Base-by-base conservation (phyloP, 2,329 filamentous ascomycete genomes). In the Knufia fluminis region DNA sequence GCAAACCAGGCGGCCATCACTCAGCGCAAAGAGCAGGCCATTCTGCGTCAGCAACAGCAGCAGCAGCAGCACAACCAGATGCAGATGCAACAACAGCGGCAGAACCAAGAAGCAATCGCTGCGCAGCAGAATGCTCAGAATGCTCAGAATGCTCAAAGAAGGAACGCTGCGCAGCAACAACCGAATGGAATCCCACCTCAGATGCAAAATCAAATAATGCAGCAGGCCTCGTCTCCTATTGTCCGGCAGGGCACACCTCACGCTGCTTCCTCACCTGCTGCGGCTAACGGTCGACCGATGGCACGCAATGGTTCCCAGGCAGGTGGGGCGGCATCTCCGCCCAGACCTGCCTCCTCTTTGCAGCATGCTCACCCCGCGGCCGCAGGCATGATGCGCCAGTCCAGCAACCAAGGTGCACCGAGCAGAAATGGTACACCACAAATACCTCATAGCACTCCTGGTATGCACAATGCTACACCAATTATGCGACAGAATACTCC, bases 111-210 rank as follows among this genome's bases (percentile, higher is more conserved):
- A 36, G 33, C 16, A 14, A n/a, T 36, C 6, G 33, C 33, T 36
- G 54, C 55, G 24, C 58, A 59, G 19, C 54, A 67, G 55, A 68
- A 69, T 49, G 50, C 58, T 46, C 64, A 71, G 58, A 64, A 65
- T 46, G 63, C 65, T 51, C 64, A 71, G 58, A 64, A 65, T 46
- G 63, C 65, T 51, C 60, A 69, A 51, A 64, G 66, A 31, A 26
- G 28, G 12, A 46, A 26, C 17, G 65, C 65, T 28, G 62, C 63
- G 54, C 72, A 71, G 31, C 74, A 75, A 54, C 74, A 76, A 44
- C 68, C 75, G 22, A 77, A 79, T 60, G 67, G 68, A 40, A 68
- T 76, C 63, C 64, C 66, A 42, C 66, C 56, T 9, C 73, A 59
- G 54, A 69, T 53, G 48, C 63, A 64, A 28, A 62, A 64, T 22